Evolutionary conservation across 164 flowering plant species (phyloP), one percentile per base, ranked within the genome.

Genomic region (Kingdonia uniflora): DNA sequence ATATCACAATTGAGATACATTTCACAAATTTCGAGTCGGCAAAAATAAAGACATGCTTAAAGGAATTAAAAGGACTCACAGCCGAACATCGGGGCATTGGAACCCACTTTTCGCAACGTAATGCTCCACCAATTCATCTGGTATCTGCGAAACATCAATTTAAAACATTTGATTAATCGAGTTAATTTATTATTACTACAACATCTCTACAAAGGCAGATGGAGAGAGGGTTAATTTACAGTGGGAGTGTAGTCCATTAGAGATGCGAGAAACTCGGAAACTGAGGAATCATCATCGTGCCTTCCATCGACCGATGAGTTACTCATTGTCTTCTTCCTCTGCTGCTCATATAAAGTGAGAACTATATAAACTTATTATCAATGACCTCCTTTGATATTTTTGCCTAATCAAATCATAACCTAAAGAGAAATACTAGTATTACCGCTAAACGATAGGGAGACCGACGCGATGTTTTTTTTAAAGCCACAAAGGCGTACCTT

Each of bases 171-270:
- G 6, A 11, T n/a, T n/a, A n/a, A n/a, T n/a, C n/a, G n/a, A n/a
- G n/a, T n/a, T n/a, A n/a, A n/a, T 29, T 4, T 29, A 29, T 29
- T 8, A 29, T 29, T 29, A 29, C 35, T 29, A 29, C 35, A 3
- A 29, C 35, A 35, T 45, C 19, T 10, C 19, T 25, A 49, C 5
- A 49, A 23, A 40, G 2, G 24, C 19, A 49, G 12, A 46, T 13
- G 15, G 16, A 23, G 37, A 53, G 11, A 17, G 13, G 19, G 13
- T 21, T 2, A n/a, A 29, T 11, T 53, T 72, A 87, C 97, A 56
- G 94, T 85, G 46, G 96, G 98, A n/a, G 90, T 82, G 54, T 83
- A 91, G 44, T 87, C 95, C 90, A 85, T 84, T 29, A 87, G 65
- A 37, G 96, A 85, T 0, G 87, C 76, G 43, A 91, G 94, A 59